Evolutionary conservation across 371 early-diverging fungal species (phyloP).

Genomic region (Massospora cicadina): DNA sequence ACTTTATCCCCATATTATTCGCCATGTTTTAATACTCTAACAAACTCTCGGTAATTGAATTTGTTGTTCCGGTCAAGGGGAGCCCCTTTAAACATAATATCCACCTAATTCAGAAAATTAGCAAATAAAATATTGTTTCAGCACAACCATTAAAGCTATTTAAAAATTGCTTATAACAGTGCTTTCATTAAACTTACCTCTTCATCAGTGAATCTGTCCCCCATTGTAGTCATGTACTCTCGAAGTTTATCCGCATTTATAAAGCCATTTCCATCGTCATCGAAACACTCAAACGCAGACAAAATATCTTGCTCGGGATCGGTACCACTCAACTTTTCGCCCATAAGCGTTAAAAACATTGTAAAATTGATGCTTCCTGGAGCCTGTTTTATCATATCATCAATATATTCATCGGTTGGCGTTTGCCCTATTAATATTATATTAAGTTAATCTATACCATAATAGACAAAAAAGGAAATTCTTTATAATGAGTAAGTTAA

Average conservation of each 20-base stretch:
- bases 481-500: not conserved
- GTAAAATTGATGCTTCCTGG: constrained; percentile 81
- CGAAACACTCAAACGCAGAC: constrained; percentile 78
- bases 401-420: constrained; percentile 68
- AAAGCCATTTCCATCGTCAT: constrained; percentile 57
- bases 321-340: constrained; percentile 77
- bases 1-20: constrained; percentile 42
- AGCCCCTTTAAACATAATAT: constrained; percentile 83
- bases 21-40: constrained; percentile 81
- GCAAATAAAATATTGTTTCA: not conserved
- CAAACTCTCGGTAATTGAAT: constrained; percentile 84
- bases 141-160: no score
- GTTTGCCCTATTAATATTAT: constrained; percentile 34
- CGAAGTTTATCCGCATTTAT: constrained; percentile 62
- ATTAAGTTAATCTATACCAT: not conserved
- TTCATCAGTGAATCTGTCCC: constrained; percentile 76
- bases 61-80: constrained; percentile 56
- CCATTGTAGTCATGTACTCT: constrained; percentile 76
- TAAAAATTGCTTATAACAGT: no score
- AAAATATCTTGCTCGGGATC: constrained; percentile 69
- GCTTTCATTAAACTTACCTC: constrained; percentile 31
- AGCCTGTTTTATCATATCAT: constrained; percentile 79
- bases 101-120: constrained; percentile 32
- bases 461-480: not conserved
- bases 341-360: constrained; percentile 83